Evolutionary conservation across 768 basidiomycete genomes (phyloP).

Genomic region (Psilocybe cubensis): DNA sequence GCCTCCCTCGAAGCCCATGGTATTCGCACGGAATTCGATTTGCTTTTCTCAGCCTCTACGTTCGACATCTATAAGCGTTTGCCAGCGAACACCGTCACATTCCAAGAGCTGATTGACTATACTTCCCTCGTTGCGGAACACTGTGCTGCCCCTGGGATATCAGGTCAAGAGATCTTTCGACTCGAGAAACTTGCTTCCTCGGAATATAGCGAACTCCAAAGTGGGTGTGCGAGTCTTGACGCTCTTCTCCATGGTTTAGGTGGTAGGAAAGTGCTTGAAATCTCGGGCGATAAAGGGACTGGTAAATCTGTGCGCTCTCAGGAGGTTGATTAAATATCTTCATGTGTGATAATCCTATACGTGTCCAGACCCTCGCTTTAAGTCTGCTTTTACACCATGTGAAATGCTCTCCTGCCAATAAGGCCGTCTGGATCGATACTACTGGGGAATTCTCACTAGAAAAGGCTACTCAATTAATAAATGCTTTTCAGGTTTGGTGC

Average conservation of each 20-base stretch:
- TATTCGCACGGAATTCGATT: slow-evolving; percentile 59
- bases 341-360: neutral
- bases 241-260: slow-evolving; percentile 52
- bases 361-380: slow-evolving; percentile 58
- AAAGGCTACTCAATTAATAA: slow-evolving; percentile 42
- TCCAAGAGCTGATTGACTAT: slow-evolving; percentile 49
- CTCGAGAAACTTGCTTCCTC: slow-evolving; percentile 22
- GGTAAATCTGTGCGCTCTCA: slow-evolving; percentile 66
- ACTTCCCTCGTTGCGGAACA: slow-evolving; percentile 42
- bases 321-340: neutral
- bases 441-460: slow-evolving; percentile 66
- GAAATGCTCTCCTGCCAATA: slow-evolving; percentile 32
- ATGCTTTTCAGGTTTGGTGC: slow-evolving; percentile 25
- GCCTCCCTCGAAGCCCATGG: slow-evolving; percentile 47
- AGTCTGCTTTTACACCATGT: slow-evolving; percentile 63
- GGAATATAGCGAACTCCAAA: slow-evolving; percentile 26
- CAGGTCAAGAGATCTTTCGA: slow-evolving; percentile 33
- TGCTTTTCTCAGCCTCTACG: slow-evolving; percentile 53
- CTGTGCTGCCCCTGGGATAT: slow-evolving; percentile 47
- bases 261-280: slow-evolving; percentile 60
- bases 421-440: slow-evolving; percentile 74
- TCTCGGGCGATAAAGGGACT: slow-evolving; percentile 66
- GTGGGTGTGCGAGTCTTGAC: slow-evolving; percentile 56
- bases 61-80: slow-evolving; percentile 55
- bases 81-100: slow-evolving; percentile 48